phyloP scores from a whole-genome alignment of 1,139 yeast genomes.

The Blastobotrys illinoisensis region DNA sequence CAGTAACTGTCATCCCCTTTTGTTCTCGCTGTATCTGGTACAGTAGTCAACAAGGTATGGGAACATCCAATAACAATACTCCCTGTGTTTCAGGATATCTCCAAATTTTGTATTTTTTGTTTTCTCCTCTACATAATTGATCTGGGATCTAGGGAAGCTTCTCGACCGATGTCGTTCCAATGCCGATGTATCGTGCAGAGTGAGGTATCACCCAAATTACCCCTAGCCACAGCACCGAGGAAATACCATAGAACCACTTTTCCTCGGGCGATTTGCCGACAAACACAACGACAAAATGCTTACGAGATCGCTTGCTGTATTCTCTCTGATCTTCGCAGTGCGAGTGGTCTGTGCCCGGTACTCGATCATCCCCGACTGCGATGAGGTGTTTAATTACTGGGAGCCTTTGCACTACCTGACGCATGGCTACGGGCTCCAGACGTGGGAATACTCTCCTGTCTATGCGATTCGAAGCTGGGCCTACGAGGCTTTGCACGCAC shows the following conservation, averaged over 20 bases:
- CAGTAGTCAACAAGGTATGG: too few species aligned
- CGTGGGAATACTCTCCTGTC: conserved; percentile 95
- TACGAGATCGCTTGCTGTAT: conserved; percentile 7
- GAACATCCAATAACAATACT: too few species aligned
- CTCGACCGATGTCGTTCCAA: neutral
- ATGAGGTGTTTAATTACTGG: conserved; percentile 83
- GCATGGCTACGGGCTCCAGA: conserved; percentile 84
- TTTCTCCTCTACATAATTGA: too few species aligned
- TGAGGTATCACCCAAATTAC: neutral
- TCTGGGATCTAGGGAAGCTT: neutral
- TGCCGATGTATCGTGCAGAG: neutral
- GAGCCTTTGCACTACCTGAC: conserved; percentile 80
- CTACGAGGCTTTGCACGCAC: conserved; percentile 41
- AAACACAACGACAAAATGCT: conserved; percentile 1
- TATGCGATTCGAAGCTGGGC: conserved; percentile 86
- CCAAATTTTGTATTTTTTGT: too few species aligned
- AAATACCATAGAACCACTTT: neutral
- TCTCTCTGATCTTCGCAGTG: conserved; percentile 25
- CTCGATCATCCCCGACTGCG: conserved; percentile 80
- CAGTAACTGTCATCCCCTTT: too few species aligned
- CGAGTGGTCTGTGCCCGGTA: conserved; percentile 46
- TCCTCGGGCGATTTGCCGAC: neutral
- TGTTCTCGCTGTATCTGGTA: too few species aligned
- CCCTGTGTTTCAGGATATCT: too few species aligned
- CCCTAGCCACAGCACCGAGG: neutral